phyloP scores from a whole-genome alignment of 495 filamentous ascomycete genomes.

The Daldinia loculata region DNA sequence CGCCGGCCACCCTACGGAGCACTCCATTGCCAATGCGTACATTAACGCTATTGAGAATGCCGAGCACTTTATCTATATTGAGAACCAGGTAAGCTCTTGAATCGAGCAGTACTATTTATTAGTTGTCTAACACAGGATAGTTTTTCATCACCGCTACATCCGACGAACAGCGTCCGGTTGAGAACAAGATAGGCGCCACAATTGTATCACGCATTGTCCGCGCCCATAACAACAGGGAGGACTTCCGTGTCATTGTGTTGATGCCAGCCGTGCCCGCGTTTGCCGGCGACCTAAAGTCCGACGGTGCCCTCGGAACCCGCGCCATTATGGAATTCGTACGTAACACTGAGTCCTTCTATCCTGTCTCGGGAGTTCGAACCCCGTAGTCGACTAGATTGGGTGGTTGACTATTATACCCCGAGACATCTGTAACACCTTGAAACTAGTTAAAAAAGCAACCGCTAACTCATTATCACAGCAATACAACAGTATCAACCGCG shows the following conservation, averaged over 20 bases:
- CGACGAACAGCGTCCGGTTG: constrained; percentile 77
- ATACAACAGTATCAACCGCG: constrained; percentile 87
- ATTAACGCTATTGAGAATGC: constrained; percentile 81
- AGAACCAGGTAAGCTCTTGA: constrained; percentile 71
- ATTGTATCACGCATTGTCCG: constrained; percentile 89
- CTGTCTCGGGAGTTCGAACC: not conserved
- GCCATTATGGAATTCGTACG: constrained; percentile 89
- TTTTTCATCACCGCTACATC: constrained; percentile 96
- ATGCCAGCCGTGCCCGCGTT: constrained; percentile 93
- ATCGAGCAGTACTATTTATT: not conserved
- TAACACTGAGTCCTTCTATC: not conserved
- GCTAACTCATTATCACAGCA: constrained; percentile 50
- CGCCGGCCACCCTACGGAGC: constrained; percentile 71
- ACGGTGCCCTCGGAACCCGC: constrained; percentile 82
- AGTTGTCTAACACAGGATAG: constrained; percentile 38
- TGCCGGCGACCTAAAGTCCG: constrained; percentile 83
- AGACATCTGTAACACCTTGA: not conserved
- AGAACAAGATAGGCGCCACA: constrained; percentile 86
- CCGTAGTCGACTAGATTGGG: not conserved
- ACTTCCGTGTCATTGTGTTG: constrained; percentile 84
- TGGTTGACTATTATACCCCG: not conserved
- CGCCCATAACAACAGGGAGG: constrained; percentile 73
- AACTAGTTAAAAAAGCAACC: not conserved
- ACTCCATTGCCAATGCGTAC: constrained; percentile 91
- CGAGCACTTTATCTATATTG: constrained; percentile 89